Base-by-base conservation (phyloP, 2,329 filamentous ascomycete species). In the Colletotrichum sp. region DNA sequence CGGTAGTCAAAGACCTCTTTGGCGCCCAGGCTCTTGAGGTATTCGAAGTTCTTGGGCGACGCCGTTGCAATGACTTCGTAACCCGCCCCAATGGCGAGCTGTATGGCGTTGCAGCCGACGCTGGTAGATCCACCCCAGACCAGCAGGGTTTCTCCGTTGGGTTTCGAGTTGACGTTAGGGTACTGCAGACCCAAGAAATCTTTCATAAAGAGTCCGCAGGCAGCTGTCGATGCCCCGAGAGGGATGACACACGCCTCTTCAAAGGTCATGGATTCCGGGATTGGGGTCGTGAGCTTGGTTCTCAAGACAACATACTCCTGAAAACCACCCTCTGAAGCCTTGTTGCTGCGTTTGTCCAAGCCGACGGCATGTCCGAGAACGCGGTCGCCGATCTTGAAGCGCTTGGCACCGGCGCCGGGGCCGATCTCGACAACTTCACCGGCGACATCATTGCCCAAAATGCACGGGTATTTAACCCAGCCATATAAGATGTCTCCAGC, bases 81-180 rank as follows among this genome's bases (percentile, higher is more conserved):
- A 0, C 88, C 88, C 1, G 86, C 84, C 0, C 83, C 84, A 8
- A 82, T 80, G 2, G 85, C 84, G 1, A 90, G 81, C 75, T 90
- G 89, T 13, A 89, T 85, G 1, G 86, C 86, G 58, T 84, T 85
- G 55, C 84, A 84, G 2, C 89, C 88, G 1, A 88, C 87, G 18
- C 83, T 84, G 0, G 86, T 86, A 4, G 87, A 85, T 0, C 89
- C 90, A n/a, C 89, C 89, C 87, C 88, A 91, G 55, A 84, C 77
- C 26, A 82, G 30, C 10, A 83, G 55, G 0, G 78, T 76, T 71
- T 82, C 79, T 38, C 76, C 74, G 6, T 69, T 75, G 13, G 78
- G 61, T 13, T 58, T 67, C 1, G 75, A 67, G n/a, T 76, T 16
- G 13, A 80, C 68, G 13, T 63, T 69, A 6, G 81, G 81, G 55